Conservation (phyloP, 2,329 filamentous ascomycete genomes). For the Cladosporium sp. region DNA sequence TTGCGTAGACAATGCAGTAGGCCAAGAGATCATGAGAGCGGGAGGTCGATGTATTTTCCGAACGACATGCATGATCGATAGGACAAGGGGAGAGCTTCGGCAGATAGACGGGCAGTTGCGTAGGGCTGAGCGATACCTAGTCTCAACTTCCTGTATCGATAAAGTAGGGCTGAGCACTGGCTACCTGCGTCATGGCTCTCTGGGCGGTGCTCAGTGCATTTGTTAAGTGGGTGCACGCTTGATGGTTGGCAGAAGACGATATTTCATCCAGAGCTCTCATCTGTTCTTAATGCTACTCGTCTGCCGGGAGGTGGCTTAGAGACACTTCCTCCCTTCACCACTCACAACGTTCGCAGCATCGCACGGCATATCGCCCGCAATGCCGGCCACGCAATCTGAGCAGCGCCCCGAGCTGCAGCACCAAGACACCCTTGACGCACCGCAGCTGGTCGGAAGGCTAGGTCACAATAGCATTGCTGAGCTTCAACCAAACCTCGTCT, state of each 20-base stretch:
- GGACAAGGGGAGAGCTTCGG: not conserved
- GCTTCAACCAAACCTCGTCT: not conserved
- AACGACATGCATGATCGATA: not conserved
- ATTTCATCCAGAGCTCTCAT: no score
- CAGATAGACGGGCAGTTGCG: not conserved
- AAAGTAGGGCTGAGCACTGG: not conserved
- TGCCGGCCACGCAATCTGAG: conserved; percentile 14
- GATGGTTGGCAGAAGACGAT: no score
- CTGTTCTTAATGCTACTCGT: not conserved
- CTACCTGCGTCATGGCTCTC: conserved; percentile 5
- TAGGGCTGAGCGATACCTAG: conserved; percentile 8
- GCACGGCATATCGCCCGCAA: not conserved
- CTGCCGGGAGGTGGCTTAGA: not conserved
- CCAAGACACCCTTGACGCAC: conserved; percentile 30
- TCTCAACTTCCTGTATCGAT: no score
- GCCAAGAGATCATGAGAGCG: not conserved
- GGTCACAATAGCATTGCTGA: conserved; percentile 19
- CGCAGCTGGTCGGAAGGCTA: conserved; percentile 24
- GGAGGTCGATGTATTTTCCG: not conserved
- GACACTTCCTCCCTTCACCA: not conserved
- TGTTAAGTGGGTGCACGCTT: not conserved
- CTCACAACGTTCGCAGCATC: not conserved
- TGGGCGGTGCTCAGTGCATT: conserved; percentile 1
- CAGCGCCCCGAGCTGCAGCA: conserved; percentile 26
- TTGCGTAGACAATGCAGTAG: not conserved